These are phyloP conservation scores for Claviceps cyperi DNA, from an alignment of 2,329 filamentous ascomycete species.

Conservation along the genomic window DNA sequence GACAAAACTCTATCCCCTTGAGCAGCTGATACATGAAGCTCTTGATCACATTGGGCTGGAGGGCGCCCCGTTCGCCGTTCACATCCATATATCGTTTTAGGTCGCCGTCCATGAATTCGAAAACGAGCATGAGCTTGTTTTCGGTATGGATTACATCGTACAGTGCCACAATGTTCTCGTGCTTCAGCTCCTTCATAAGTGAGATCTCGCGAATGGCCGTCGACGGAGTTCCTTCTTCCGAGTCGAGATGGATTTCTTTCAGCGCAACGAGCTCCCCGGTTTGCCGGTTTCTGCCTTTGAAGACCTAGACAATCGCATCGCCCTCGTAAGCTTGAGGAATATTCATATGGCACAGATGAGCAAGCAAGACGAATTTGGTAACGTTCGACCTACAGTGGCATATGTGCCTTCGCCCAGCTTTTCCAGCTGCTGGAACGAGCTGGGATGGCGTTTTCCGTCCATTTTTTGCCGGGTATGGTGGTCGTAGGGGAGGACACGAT, in stretches of 20 bases:
- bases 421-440: slow-evolving; percentile 97
- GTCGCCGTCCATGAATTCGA: slow-evolving; percentile 98
- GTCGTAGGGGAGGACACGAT: neutral
- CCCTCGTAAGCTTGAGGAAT: slow-evolving; percentile 6
- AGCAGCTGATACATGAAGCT: slow-evolving; percentile 98
- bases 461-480: slow-evolving; percentile 32
- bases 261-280: slow-evolving; percentile 92
- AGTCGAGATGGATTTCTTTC: slow-evolving; percentile 98
- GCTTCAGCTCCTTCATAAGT: slow-evolving; percentile 98
- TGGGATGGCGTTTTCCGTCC: slow-evolving; percentile 86
- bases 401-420: slow-evolving; percentile 98
- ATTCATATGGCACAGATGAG: neutral
- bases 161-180: slow-evolving; percentile 93
- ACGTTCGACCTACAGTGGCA: slow-evolving; percentile 53
- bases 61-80: slow-evolving; percentile 71
- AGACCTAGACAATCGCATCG: slow-evolving; percentile 47
- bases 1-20: slow-evolving; percentile 92
- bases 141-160: slow-evolving; percentile 99
- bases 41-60: slow-evolving; percentile 86
- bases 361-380: neutral
- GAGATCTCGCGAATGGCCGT: slow-evolving; percentile 98
- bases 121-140: slow-evolving; percentile 99
- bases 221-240: slow-evolving; percentile 91
- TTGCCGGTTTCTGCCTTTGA: slow-evolving; percentile 94
- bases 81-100: slow-evolving; percentile 98